Evolutionary conservation across 371 early-diverging fungal genomes (phyloP).

Genomic region (Syncephalastrum contaminatum): DNA sequence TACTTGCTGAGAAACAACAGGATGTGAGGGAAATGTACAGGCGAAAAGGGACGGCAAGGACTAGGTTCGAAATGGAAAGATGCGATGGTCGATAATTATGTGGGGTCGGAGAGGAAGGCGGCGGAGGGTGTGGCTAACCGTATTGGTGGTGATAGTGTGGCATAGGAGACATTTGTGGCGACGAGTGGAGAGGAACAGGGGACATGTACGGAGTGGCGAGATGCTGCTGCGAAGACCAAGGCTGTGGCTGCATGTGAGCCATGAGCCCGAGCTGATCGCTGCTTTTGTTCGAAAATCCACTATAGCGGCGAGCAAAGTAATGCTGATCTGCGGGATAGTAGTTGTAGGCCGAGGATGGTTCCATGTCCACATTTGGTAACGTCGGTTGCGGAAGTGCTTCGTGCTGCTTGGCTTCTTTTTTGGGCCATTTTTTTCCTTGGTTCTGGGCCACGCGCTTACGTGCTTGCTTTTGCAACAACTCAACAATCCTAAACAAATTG

Average conservation of each 20-base stretch:
- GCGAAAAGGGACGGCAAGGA: no score
- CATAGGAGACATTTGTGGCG: conserved; percentile 1
- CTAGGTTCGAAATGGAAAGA: no score
- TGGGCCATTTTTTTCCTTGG: neutral
- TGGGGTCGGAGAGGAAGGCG: no score
- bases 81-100: no score
- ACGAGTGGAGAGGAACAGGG: conserved; percentile 1
- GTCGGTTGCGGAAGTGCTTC: conserved; percentile 10
- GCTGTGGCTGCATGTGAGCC: conserved; percentile 8
- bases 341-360: conserved; percentile 2
- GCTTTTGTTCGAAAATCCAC: conserved; percentile 8
- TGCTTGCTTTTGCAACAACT: conserved; percentile 21
- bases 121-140: no score
- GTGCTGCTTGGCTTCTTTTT: conserved; percentile 8
- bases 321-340: conserved; percentile 5
- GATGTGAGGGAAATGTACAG: no score
- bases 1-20: no score
- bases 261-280: conserved; percentile 12
- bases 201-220: neutral
- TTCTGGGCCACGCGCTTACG: conserved; percentile 12
- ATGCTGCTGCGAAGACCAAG: conserved; percentile 10
- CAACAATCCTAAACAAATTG: conserved; percentile 15
- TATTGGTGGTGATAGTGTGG: no score
- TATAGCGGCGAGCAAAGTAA: conserved; percentile 8
- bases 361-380: conserved; percentile 11